These are phyloP conservation scores for Clarireedia sp. DNA, from an alignment of 2,329 filamentous ascomycete genomes.

Conservation along the genomic window DNA sequence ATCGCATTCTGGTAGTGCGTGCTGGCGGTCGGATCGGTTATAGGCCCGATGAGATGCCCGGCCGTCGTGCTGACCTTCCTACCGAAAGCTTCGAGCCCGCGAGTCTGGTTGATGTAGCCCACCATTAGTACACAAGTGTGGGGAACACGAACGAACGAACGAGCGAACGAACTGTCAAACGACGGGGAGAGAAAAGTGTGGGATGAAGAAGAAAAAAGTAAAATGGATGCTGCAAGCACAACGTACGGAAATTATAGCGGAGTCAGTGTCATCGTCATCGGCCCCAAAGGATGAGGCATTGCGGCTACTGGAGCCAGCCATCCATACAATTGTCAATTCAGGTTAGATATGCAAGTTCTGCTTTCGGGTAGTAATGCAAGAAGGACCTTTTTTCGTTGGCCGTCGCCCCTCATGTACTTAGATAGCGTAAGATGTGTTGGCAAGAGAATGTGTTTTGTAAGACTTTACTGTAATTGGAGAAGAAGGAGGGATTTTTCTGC, in stretches of 20 bases:
- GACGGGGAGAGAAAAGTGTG: background rate
- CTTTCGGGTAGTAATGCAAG: conserved; percentile 1
- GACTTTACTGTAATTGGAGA: background rate
- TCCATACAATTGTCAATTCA: conserved; percentile 12
- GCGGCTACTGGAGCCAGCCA: conserved; percentile 29
- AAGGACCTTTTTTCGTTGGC: background rate
- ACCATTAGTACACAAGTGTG: background rate
- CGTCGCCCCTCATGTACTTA: background rate
- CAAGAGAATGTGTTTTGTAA: background rate
- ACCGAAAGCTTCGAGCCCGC: conserved; percentile 84
- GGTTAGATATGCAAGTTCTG: background rate
- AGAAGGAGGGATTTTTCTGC: background rate
- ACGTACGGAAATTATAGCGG: conserved; percentile 30
- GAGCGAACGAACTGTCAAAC: background rate
- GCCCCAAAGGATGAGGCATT: conserved; percentile 28
- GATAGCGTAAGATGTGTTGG: background rate
- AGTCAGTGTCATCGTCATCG: conserved; percentile 23
- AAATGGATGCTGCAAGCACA: background rate
- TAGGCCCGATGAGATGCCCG: conserved; percentile 73
- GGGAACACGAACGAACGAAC: background rate
- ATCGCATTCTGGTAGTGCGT: conserved; percentile 80
- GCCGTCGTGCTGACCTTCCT: conserved; percentile 93
- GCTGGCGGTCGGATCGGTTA: conserved; percentile 46
- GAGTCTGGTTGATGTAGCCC: conserved; percentile 47
- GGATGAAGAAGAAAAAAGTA: background rate